These are phyloP conservation scores for Aspergillus sp. DNA, from an alignment of 2,329 filamentous ascomycete genomes.

Conservation along the genomic window DNA sequence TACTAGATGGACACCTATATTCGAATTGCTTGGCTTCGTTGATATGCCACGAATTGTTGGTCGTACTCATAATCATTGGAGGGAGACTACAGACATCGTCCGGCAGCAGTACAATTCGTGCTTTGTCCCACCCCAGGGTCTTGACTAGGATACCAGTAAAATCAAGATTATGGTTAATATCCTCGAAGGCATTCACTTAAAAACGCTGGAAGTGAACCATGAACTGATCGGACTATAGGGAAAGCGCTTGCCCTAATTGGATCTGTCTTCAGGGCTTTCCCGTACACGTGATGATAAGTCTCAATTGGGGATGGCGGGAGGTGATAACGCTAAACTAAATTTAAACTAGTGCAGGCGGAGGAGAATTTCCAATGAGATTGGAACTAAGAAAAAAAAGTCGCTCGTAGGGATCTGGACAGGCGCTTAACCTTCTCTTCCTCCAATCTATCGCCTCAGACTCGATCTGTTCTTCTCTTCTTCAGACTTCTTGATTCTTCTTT, in stretches of 20 bases:
- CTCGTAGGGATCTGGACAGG: conserved; percentile 16
- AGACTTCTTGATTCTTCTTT: conserved; percentile 1
- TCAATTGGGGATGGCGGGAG: conserved; percentile 15
- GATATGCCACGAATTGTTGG: no score
- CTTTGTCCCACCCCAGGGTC: no score
- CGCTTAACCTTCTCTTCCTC: conserved; percentile 10
- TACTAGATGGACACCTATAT: no score
- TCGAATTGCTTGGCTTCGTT: no score
- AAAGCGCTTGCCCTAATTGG: conserved; percentile 21
- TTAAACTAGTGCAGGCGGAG: conserved; percentile 2
- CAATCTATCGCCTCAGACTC: conserved; percentile 1
- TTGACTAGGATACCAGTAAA: no score
- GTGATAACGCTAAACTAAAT: neutral
- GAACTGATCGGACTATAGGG: no score
- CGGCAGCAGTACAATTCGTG: no score
- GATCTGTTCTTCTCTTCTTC: conserved; percentile 3
- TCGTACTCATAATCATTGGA: no score
- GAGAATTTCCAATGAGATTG: conserved; percentile 27
- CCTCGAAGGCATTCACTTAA: no score
- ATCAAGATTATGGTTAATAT: no score
- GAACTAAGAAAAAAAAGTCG: conserved; percentile 28
- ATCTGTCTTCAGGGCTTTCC: conserved; percentile 12
- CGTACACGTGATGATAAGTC: conserved; percentile 23
- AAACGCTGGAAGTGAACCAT: no score
- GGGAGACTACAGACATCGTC: no score